phyloP scores from a whole-genome alignment of 306 rosid genomes.

The Gillenia trifoliata region DNA sequence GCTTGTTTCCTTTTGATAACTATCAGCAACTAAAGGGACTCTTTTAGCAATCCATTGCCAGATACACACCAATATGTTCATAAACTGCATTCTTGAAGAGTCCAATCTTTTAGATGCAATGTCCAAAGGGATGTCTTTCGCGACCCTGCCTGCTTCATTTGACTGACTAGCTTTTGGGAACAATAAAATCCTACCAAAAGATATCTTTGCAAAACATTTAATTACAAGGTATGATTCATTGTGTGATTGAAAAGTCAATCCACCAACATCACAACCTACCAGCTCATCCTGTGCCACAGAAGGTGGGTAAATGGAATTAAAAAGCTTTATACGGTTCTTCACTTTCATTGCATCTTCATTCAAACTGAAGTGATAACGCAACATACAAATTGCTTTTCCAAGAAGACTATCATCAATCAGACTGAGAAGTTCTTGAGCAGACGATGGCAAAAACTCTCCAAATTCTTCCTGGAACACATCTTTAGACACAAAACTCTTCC shows the following conservation, averaged over 20 bases:
- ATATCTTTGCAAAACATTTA: constrained; percentile 58
- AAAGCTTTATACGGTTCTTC: constrained; percentile 52
- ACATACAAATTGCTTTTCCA: constrained; percentile 63
- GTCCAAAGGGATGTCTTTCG: constrained; percentile 30
- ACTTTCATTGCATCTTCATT: constrained; percentile 44
- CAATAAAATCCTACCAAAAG: constrained; percentile 56
- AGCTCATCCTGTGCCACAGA: constrained; percentile 40
- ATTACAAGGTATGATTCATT: constrained; percentile 43
- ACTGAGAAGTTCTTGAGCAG: constrained; percentile 51
- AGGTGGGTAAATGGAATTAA: constrained; percentile 49
- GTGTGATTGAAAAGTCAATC: constrained; percentile 37
- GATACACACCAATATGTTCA: constrained; percentile 52
- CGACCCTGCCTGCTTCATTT: constrained; percentile 28
- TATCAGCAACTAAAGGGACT: constrained; percentile 41
- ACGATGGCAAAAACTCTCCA: constrained; percentile 50
- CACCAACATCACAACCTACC: constrained; percentile 49
- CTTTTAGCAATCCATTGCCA: constrained; percentile 66
- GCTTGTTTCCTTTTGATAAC: constrained; percentile 30
- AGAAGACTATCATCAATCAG: constrained; percentile 67
- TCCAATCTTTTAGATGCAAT: constrained; percentile 28
- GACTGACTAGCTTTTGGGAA: constrained; percentile 33
- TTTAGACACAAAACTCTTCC: constrained; percentile 59
- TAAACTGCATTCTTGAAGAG: constrained; percentile 41
- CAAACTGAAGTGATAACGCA: constrained; percentile 51
- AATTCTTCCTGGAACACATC: constrained; percentile 65